Conservation (phyloP, 768 basidiomycete genomes). For the Coprinopsis cinerea region DNA sequence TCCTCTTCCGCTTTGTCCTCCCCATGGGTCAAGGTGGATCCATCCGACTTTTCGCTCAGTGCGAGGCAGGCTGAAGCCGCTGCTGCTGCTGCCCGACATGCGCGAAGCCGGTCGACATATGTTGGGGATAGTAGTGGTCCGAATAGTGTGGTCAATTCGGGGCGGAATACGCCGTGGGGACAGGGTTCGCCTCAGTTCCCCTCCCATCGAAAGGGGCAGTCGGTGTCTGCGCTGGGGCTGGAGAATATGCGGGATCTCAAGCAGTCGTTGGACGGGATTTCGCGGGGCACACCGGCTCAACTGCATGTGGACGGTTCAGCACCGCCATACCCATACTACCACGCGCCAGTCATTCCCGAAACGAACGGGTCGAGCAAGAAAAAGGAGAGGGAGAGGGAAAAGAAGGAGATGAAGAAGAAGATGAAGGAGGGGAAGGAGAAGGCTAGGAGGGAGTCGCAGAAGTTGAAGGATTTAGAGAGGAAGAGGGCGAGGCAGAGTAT, state of each 20-base stretch:
- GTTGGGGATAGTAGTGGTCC: no score
- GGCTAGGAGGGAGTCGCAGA: not conserved
- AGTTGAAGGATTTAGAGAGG: not conserved
- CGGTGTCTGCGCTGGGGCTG: not conserved
- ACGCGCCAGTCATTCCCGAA: not conserved
- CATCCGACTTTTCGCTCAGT: no score
- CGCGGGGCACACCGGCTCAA: not conserved
- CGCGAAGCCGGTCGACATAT: no score
- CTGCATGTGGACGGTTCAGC: not conserved
- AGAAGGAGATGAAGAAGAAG: constrained; percentile 6
- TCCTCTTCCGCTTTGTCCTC: no score
- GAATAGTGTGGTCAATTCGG: not conserved
- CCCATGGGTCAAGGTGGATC: no score
- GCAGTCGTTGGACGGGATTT: not conserved
- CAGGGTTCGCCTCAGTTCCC: no score
- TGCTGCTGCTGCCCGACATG: no score
- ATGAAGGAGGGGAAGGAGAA: not conserved
- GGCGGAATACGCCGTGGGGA: no score
- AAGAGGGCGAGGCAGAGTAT: constrained; percentile 4
- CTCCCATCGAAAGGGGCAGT: no score
- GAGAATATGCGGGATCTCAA: not conserved
- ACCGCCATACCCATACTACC: not conserved
- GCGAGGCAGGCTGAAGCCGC: no score
- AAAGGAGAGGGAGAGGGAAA: not conserved
- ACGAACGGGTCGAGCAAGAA: not conserved